phyloP scores from a whole-genome alignment of 1,284 basidiomycete genomes.

The Puccinia novopanici region DNA sequence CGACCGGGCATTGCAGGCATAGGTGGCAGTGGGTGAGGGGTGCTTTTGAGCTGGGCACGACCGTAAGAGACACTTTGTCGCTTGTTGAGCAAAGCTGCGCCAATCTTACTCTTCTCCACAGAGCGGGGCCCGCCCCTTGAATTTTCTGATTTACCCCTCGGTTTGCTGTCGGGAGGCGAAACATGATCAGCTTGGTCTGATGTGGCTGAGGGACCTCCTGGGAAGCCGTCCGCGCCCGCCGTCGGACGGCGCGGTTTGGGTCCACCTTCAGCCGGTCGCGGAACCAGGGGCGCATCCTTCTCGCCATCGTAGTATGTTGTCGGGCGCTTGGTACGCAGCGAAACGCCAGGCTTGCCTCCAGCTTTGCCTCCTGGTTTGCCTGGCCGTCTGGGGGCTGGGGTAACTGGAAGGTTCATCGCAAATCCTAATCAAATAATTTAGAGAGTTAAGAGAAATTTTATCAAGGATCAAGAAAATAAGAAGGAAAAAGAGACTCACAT shows the following conservation, averaged over 20 bases:
- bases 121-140: constrained; percentile 6
- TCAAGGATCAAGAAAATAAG: background rate
- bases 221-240: background rate
- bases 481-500: background rate
- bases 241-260: constrained; percentile 4
- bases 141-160: background rate
- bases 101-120: constrained; percentile 54
- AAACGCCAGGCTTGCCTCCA: constrained; percentile 12
- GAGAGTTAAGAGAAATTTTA: too few species aligned
- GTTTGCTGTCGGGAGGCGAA: background rate
- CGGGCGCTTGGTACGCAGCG: constrained; percentile 48
- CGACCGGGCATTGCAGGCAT: constrained; percentile 29
- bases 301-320: constrained; percentile 46
- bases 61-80: constrained; percentile 57
- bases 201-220: constrained; percentile 1
- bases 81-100: constrained; percentile 57
- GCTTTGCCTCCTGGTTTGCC: too few species aligned
- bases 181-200: background rate
- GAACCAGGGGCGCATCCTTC: constrained; percentile 20
- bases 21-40: constrained; percentile 42
- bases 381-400: constrained; percentile 19
- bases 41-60: constrained; percentile 13
- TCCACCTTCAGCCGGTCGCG: constrained; percentile 1
- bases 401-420: constrained; percentile 11
- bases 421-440: background rate